Conservation (phyloP, 148 eudicot genomes). For the Fagopyrum homotropicum region DNA sequence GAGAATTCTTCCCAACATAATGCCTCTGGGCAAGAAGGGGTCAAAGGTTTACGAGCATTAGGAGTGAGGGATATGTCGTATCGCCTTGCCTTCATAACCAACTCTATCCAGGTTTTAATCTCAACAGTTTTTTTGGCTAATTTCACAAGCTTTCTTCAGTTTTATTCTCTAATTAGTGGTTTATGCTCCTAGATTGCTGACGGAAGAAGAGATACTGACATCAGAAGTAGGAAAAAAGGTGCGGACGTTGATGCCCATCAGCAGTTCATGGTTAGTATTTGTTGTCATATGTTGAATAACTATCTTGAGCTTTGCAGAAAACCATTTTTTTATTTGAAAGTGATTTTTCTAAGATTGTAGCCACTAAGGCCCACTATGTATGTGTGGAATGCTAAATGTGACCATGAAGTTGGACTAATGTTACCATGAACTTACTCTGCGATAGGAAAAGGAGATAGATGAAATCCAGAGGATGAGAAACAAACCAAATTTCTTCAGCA, state of each 20-base stretch:
- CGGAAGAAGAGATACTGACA: constrained; percentile 83
- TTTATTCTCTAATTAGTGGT: not conserved
- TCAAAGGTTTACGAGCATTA: constrained; percentile 81
- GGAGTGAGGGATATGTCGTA: constrained; percentile 97
- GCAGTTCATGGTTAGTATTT: constrained; percentile 62
- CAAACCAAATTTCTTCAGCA: constrained; percentile 89
- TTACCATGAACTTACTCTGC: not conserved
- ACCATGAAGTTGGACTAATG: not conserved
- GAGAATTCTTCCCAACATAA: constrained; percentile 58
- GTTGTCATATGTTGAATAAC: constrained; percentile 4
- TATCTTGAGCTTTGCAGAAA: not conserved
- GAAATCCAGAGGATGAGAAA: constrained; percentile 81
- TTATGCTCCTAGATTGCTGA: constrained; percentile 53
- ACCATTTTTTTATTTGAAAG: not conserved
- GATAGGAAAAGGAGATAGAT: constrained; percentile 66
- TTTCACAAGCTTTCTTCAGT: not conserved
- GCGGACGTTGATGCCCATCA: constrained; percentile 53
- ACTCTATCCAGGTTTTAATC: constrained; percentile 80
- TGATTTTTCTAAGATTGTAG: not conserved
- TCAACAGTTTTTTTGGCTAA: not conserved
- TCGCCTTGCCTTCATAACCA: constrained; percentile 88
- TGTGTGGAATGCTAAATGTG: no score
- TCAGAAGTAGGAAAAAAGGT: constrained; percentile 67
- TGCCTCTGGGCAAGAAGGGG: constrained; percentile 69
- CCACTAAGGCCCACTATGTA: no score